Evolutionary conservation across 108 stramenopile species (phyloP).

Genomic region (Skeletonema potamos): DNA sequence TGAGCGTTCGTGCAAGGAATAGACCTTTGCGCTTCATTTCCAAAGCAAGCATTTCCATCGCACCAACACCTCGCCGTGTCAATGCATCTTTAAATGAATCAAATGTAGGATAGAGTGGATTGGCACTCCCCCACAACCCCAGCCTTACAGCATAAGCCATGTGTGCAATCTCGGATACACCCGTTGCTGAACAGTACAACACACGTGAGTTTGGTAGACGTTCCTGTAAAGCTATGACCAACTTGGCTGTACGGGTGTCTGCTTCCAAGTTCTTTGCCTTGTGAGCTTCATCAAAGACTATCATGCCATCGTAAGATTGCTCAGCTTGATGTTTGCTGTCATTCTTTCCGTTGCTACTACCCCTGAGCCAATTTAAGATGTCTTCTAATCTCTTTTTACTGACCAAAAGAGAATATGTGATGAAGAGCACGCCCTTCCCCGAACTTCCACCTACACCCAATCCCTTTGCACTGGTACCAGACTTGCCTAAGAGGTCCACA

Average conservation of each 20-base stretch:
- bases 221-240: slow-evolving; percentile 68
- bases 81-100: slow-evolving; percentile 54
- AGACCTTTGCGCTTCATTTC: slow-evolving; percentile 76
- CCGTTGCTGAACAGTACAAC: slow-evolving; percentile 81
- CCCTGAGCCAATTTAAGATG: slow-evolving; percentile 65
- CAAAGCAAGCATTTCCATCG: slow-evolving; percentile 82
- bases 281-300: slow-evolving; percentile 84
- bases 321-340: slow-evolving; percentile 7
- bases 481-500: slow-evolving; percentile 20
- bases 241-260: slow-evolving; percentile 60
- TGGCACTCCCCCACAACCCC: slow-evolving; percentile 69
- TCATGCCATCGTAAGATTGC: slow-evolving; percentile 60
- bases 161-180: slow-evolving; percentile 75
- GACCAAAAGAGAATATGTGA: slow-evolving; percentile 61
- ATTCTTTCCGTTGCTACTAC: slow-evolving; percentile 20
- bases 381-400: slow-evolving; percentile 62
- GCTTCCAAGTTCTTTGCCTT: slow-evolving; percentile 80
- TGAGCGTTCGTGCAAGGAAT: slow-evolving; percentile 78
- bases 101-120: slow-evolving; percentile 51
- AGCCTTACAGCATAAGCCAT: slow-evolving; percentile 81
- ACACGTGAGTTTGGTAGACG: slow-evolving; percentile 77
- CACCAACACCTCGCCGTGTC: slow-evolving; percentile 72
- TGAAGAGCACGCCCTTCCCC: slow-evolving; percentile 27
- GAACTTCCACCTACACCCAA: slow-evolving; percentile 15
- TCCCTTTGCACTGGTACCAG: slow-evolving; percentile 20